phyloP scores from a whole-genome alignment of 2,329 filamentous ascomycete genomes.

The Cladorrhinum sp. region DNA sequence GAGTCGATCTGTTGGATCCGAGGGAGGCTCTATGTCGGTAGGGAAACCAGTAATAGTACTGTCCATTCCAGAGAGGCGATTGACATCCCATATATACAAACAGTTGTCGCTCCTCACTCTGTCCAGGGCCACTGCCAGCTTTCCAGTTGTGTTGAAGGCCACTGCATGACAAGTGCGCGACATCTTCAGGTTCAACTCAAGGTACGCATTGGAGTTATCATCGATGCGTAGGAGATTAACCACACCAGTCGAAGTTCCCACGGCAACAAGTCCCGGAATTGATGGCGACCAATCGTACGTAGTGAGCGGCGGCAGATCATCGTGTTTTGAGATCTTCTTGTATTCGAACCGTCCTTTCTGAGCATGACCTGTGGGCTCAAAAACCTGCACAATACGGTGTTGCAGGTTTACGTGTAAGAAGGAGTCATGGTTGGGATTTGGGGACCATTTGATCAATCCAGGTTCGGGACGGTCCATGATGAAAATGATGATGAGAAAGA shows the following conservation, averaged over 20 bases:
- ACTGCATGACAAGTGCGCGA: conserved; percentile 77
- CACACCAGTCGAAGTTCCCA: conserved; percentile 72
- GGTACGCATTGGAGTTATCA: conserved; percentile 62
- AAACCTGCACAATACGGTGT: conserved; percentile 60
- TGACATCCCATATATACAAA: conserved; percentile 79
- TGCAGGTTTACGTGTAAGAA: conserved; percentile 66
- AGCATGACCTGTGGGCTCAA: conserved; percentile 59
- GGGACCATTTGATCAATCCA: conserved; percentile 65
- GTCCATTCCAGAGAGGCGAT: conserved; percentile 53
- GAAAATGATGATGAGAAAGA: background rate
- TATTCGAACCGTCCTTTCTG: conserved; percentile 57
- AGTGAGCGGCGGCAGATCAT: conserved; percentile 61
- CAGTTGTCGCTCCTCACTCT: conserved; percentile 78
- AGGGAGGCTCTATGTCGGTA: conserved; percentile 45
- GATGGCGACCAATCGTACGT: conserved; percentile 66
- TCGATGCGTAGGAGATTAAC: conserved; percentile 73
- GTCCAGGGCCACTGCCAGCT: conserved; percentile 76
- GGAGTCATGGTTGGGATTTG: conserved; percentile 54
- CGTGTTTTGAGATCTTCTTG: conserved; percentile 54
- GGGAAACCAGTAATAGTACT: conserved; percentile 47
- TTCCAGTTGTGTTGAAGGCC: conserved; percentile 68
- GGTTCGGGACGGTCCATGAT: conserved; percentile 57
- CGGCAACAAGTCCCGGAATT: conserved; percentile 64
- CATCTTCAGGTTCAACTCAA: conserved; percentile 69
- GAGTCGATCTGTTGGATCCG: conserved; percentile 56